Evolutionary conservation across 495 filamentous ascomycete genomes (phyloP), one percentile per base, ranked within the genome.

Genomic region (Immersiella caudata): DNA sequence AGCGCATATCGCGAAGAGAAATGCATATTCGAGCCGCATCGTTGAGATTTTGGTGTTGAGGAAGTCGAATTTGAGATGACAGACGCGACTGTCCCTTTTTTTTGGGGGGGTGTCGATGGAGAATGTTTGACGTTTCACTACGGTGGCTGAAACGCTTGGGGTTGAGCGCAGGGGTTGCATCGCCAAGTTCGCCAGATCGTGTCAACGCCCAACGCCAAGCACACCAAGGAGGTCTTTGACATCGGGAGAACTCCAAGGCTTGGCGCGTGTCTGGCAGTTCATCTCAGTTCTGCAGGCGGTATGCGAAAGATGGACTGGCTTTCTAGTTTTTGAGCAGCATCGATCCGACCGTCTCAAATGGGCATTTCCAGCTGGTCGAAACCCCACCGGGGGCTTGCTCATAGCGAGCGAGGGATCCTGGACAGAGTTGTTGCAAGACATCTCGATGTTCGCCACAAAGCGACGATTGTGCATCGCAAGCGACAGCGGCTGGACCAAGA

Each of bases 101-200:
- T 46, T 18, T n/a, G n/a, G n/a, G n/a, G n/a, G n/a, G n/a, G n/a
- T n/a, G 40, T 14, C 11, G 16, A 46, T 46, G 11, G 40, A 46
- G 40, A 46, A 21, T 18, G 14, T 50, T 54, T 52, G 25, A 20
- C 22, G 61, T 64, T 64, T 64, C 61, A 64, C 33, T 21, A 14
- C 16, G 16, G 61, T 64, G 40, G 61, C 61, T 64, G 61, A 64
- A 64, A 64, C 61, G 27, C 25, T 27, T 33, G n/a, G 60, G 49
- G 21, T 51, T 46, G 40, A 46, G 40, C 40, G 40, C 61, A 59
- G 56, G 56, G 56, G 56, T 16, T 27, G 22, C 25, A 24, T 16
- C 25, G 55, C 55, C 55, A 58, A 33, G 56, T 3, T n/a, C 6
- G 26, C 6, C 18, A 26, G 21, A 20, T 26, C 25, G 56, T 33